These are phyloP conservation scores for Brassica carinata DNA, from an alignment of 345 rosid species.

Conservation along the genomic window DNA sequence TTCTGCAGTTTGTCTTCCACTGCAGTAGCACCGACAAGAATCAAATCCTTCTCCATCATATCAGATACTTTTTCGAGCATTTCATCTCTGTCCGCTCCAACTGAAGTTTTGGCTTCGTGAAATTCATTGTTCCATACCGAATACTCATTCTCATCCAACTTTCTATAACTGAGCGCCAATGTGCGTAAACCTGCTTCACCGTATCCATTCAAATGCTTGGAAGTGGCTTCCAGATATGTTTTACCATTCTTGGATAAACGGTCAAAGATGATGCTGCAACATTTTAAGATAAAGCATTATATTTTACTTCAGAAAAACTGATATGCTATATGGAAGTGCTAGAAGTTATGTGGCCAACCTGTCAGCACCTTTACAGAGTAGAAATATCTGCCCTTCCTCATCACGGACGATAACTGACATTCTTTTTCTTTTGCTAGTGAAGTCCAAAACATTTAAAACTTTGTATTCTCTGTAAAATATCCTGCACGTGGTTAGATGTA, in stretches of 20 bases:
- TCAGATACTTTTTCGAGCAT: conserved; percentile 65
- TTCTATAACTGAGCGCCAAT: conserved; percentile 62
- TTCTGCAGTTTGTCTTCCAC: conserved; percentile 82
- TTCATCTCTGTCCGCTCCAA: conserved; percentile 68
- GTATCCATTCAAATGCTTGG: conserved; percentile 54
- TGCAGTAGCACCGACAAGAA: conserved; percentile 65
- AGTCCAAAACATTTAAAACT: conserved; percentile 69
- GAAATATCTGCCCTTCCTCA: conserved; percentile 65
- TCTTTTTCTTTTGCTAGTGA: conserved; percentile 69
- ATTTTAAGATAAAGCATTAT: conserved; percentile 18
- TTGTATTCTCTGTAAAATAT: conserved; percentile 61
- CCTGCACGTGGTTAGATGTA: background rate
- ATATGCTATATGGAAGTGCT: conserved; percentile 15
- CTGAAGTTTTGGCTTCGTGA: conserved; percentile 56
- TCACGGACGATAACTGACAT: conserved; percentile 74
- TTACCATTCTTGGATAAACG: conserved; percentile 64
- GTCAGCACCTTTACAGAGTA: conserved; percentile 88
- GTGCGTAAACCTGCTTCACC: conserved; percentile 79
- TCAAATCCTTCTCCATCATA: conserved; percentile 67
- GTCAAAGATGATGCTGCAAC: conserved; percentile 67
- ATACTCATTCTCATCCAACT: conserved; percentile 52
- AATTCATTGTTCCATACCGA: conserved; percentile 55
- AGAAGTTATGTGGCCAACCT: conserved; percentile 46
- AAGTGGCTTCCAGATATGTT: conserved; percentile 50
- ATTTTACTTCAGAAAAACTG: conserved; percentile 1